Evolutionary conservation across 2,329 filamentous ascomycete species (phyloP).

Genomic region (Aspergillus pseudotamarii): DNA sequence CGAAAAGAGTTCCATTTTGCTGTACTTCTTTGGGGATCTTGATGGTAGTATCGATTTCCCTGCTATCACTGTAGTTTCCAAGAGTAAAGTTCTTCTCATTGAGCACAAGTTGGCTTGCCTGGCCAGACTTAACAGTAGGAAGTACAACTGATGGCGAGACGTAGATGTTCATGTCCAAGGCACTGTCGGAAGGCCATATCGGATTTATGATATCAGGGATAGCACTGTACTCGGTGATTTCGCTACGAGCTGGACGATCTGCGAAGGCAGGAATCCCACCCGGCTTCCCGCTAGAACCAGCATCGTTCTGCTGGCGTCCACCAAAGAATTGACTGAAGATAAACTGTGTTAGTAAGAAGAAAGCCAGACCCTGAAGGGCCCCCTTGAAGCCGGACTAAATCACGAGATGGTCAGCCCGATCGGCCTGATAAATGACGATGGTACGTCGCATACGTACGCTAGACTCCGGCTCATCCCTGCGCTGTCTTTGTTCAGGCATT

Average conservation of each 20-base stretch:
- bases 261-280: slow-evolving; percentile 63
- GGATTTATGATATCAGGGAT: slow-evolving; percentile 74
- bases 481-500: slow-evolving; percentile 45
- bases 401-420: slow-evolving; percentile 25
- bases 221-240: slow-evolving; percentile 45
- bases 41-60: slow-evolving; percentile 76
- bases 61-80: slow-evolving; percentile 76
- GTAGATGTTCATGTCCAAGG: slow-evolving; percentile 82
- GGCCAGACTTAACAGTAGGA: slow-evolving; percentile 63
- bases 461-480: slow-evolving; percentile 36
- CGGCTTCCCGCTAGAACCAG: slow-evolving; percentile 23
- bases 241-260: slow-evolving; percentile 59
- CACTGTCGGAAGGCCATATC: slow-evolving; percentile 80
- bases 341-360: slow-evolving; percentile 63
- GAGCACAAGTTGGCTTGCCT: slow-evolving; percentile 71
- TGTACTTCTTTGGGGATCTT: slow-evolving; percentile 77
- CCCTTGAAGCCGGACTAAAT: slow-evolving; percentile 46
- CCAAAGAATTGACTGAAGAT: slow-evolving; percentile 59
- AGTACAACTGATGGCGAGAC: slow-evolving; percentile 75
- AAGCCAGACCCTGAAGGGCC: slow-evolving; percentile 58
- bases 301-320: slow-evolving; percentile 33
- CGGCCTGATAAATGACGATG: neutral
- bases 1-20: slow-evolving; percentile 91
- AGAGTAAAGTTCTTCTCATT: slow-evolving; percentile 79
- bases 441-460: slow-evolving; percentile 28